phyloP scores from a whole-genome alignment of 2,329 filamentous ascomycete species.

The Capronia americana region DNA sequence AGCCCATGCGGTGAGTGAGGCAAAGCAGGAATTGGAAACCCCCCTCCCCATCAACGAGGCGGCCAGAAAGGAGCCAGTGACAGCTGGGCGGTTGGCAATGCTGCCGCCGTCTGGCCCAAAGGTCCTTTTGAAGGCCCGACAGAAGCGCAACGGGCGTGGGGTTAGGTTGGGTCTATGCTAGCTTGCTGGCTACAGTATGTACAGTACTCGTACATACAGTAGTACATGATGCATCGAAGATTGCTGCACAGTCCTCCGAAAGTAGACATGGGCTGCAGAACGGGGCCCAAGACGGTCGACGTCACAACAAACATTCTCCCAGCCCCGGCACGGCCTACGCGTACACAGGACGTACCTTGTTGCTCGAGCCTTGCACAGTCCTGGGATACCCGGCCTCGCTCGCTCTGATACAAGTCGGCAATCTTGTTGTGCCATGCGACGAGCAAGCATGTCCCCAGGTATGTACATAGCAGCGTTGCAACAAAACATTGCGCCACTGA shows the following conservation, averaged over 20 bases:
- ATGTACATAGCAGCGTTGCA: not conserved
- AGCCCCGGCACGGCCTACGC: not conserved
- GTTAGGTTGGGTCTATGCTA: not conserved
- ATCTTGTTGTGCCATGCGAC: not conserved
- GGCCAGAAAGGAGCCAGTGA: not conserved
- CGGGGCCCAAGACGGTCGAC: not conserved
- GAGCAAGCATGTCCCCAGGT: not conserved
- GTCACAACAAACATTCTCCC: not conserved
- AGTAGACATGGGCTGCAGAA: not conserved
- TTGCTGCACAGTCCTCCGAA: not conserved
- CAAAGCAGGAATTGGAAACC: not conserved
- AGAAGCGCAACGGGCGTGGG: constrained; percentile 1
- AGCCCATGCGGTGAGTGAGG: not conserved
- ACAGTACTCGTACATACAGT: not conserved
- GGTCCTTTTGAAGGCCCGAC: not conserved
- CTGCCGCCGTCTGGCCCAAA: not conserved
- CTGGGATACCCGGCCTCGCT: not conserved
- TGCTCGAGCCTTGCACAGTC: too few relatives aligned
- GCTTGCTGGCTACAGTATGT: not conserved
- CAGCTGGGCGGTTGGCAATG: not conserved
- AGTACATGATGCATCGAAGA: not conserved
- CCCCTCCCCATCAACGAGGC: not conserved
- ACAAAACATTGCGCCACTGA: not conserved
- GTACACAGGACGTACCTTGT: not conserved
- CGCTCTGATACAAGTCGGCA: not conserved